These are phyloP conservation scores for Heliamphora exappendiculata DNA, from an alignment of 148 eudicot genomes.

Conservation along the genomic window DNA sequence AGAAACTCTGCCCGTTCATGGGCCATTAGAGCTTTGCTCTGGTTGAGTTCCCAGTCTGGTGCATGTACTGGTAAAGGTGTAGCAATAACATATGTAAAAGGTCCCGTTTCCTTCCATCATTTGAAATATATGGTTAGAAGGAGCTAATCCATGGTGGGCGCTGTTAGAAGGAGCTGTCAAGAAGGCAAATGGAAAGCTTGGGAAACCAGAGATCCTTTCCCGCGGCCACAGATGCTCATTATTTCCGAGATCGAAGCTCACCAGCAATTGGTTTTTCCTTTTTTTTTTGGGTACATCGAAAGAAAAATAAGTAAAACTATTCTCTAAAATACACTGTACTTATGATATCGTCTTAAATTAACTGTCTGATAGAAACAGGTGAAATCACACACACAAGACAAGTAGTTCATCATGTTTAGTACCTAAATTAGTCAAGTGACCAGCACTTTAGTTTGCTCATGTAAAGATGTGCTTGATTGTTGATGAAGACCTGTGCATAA, in stretches of 20 bases:
- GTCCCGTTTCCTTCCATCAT: not conserved
- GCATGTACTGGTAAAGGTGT: not conserved
- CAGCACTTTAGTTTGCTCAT: too few species aligned
- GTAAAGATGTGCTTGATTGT: too few species aligned
- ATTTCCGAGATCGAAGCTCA: slow-evolving; percentile 61
- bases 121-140: slow-evolving; percentile 18
- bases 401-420: too few species aligned
- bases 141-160: slow-evolving; percentile 90
- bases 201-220: slow-evolving; percentile 88
- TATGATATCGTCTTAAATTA: too few species aligned
- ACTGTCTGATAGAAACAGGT: too few species aligned
- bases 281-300: too few species aligned
- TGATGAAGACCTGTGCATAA: too few species aligned
- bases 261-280: slow-evolving; percentile 98
- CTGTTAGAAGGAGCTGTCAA: slow-evolving; percentile 68
- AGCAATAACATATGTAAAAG: not conserved
- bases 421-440: too few species aligned
- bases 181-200: slow-evolving; percentile 60
- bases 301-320: too few species aligned
- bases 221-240: slow-evolving; percentile 90
- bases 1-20: not conserved
- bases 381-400: too few species aligned
- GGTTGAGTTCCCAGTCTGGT: not conserved
- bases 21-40: not conserved
- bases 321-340: too few species aligned